These are phyloP conservation scores for Aegilops tauschii DNA, from an alignment of 176 grass and related monocot genomes.

Conservation along the genomic window DNA sequence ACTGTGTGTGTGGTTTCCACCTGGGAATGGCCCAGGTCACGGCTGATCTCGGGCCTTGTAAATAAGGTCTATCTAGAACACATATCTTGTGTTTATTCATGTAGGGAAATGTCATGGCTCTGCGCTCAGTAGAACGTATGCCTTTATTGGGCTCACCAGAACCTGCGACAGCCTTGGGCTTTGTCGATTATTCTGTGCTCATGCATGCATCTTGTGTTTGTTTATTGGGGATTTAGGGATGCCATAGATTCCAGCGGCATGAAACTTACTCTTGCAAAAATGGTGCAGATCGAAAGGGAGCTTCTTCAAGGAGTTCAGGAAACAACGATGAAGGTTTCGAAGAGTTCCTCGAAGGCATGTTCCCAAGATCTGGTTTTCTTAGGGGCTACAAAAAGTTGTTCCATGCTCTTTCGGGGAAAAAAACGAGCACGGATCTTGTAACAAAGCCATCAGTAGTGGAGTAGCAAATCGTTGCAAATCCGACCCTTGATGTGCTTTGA, in stretches of 20 bases:
- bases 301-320: not conserved
- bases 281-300: constrained; percentile 38
- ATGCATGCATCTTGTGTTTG: not conserved
- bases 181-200: not conserved
- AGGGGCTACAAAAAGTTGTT: no score
- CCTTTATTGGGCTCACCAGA: not conserved
- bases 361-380: constrained; percentile 42
- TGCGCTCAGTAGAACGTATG: not conserved
- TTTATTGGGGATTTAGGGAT: not conserved
- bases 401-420: no score
- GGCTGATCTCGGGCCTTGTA: no score
- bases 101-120: not conserved
- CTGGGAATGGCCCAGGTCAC: no score
- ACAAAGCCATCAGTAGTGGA: no score
- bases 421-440: no score
- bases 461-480: no score
- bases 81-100: not conserved
- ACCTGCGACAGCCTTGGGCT: not conserved
- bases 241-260: not conserved
- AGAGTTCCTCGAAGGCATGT: constrained; percentile 80
- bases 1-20: no score
- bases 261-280: not conserved
- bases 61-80: no score
- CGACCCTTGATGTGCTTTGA: no score
- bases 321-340: constrained; percentile 47